Base-by-base conservation (phyloP, 1,139 yeast genomes). In the Kurtzmaniella quercitrusa region DNA sequence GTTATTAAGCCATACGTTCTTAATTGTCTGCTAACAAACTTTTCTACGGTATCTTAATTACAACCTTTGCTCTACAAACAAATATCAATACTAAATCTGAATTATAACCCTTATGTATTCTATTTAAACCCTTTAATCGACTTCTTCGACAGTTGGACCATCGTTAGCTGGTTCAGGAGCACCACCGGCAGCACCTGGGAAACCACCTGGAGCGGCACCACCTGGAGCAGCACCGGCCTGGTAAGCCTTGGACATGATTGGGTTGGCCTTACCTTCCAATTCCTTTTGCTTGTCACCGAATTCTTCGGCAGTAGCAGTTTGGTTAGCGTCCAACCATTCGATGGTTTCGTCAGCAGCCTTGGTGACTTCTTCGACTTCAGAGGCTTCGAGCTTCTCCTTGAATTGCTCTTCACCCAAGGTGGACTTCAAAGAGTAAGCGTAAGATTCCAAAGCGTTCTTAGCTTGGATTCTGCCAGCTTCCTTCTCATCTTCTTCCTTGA, bases 61-160 rank as follows among this genome's bases (percentile, higher is more conserved):
- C n/a, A n/a, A n/a, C n/a, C n/a, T n/a, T n/a, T n/a, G n/a, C 23
- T 21, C 23, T 21, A 21, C 23, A 21, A 21, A 4, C 8, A 21
- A 21, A 21, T 21, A 21, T 21, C 23, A 21, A 21, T 21, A 33
- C 37, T 16, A 34, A 14, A 34, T 8, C 17, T 36, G 14, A 36
- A 21, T 36, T 21, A 19, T 19, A 36, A 36, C 38, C 38, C 38
- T 44, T 29, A 34, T 39, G 24, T 19, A 36, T 38, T 21, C 38
- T 37, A 43, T 41, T 34, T 38, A 19, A 40, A 38, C 25, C 41
- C 60, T 56, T 71, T 85, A 87, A 74, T 87, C 95, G 67, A 87
- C 95, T 78, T 87, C 95, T 79, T 87, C 95, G 59, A 87, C 95
- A 63, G 95, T 86, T 71, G 95, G 95, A 60, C 93, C 93, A 60